A percentile compares a stretch with the other conserved stretches of the same genome.
phyloP scores from a whole-genome alignment of 1,284 basidiomycete species.

The Laetiporus sulphureus region DNA sequence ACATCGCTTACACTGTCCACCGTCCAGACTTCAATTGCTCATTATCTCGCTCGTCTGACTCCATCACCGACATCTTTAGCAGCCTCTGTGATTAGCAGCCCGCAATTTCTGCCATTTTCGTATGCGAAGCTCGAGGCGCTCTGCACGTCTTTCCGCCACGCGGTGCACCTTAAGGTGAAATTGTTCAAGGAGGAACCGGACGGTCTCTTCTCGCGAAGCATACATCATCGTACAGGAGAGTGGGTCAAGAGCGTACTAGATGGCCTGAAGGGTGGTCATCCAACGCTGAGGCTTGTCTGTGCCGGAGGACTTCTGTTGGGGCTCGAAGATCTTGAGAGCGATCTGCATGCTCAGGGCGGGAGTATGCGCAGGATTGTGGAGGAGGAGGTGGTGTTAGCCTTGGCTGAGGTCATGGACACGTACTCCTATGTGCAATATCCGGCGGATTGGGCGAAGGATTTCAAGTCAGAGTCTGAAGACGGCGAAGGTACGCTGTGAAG shows the following conservation, averaged over 20 bases:
- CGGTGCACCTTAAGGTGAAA: conserved; percentile 47
- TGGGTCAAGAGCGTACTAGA: conserved; percentile 56
- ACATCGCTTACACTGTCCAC: conserved; percentile 41
- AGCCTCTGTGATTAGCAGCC: conserved; percentile 57
- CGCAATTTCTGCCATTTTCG: conserved; percentile 39
- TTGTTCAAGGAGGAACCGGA: conserved; percentile 30
- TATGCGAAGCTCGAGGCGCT: conserved; percentile 47
- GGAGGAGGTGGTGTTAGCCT: conserved; percentile 56
- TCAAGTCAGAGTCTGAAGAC: conserved; percentile 39
- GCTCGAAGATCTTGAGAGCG: conserved; percentile 43
- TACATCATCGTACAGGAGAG: conserved; percentile 32
- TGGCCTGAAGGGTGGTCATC: conserved; percentile 58
- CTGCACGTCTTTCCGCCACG: conserved; percentile 53
- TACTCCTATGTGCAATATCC: conserved; percentile 31
- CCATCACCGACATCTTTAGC: conserved; percentile 58
- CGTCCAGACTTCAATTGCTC: conserved; percentile 53
- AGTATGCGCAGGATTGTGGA: conserved; percentile 37
- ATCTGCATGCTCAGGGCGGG: conserved; percentile 19
- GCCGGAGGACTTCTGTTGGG: conserved; percentile 60
- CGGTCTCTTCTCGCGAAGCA: conserved; percentile 37
- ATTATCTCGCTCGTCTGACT: conserved; percentile 50
- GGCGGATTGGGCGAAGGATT: conserved; percentile 61
- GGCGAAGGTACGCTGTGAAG: conserved; percentile 15
- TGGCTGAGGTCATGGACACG: conserved; percentile 68
- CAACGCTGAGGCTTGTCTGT: conserved; percentile 51